These are phyloP conservation scores for Rhododendron kiyosumense DNA, from an alignment of 148 eudicot genomes.

Conservation along the genomic window DNA sequence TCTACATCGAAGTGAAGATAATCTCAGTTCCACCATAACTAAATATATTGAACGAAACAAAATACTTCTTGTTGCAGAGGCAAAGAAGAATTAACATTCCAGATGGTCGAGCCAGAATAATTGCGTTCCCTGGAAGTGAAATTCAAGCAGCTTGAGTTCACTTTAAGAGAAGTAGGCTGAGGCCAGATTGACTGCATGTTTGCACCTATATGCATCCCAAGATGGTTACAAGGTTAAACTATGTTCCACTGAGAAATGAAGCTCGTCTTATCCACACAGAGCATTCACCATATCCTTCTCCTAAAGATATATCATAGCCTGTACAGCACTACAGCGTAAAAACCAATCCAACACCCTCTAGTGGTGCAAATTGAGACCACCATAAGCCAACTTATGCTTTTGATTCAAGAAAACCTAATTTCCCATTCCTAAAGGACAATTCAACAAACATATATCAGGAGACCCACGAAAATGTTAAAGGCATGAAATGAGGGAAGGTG, in stretches of 20 bases:
- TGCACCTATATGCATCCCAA: neutral
- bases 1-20: constrained; percentile 27
- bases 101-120: neutral
- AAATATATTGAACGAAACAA: neutral
- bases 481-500: neutral
- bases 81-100: neutral
- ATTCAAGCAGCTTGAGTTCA: neutral
- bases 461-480: neutral
- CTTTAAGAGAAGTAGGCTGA: neutral
- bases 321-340: neutral
- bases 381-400: neutral
- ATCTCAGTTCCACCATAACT: neutral
- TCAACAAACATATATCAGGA: neutral
- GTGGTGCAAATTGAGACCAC: neutral
- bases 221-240: neutral
- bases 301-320: neutral
- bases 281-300: neutral
- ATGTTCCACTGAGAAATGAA: neutral
- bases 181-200: neutral
- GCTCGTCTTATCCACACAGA: neutral
- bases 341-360: neutral
- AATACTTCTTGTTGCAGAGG: neutral
- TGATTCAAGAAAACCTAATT: neutral
- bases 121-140: neutral
- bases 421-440: neutral